phyloP scores from a whole-genome alignment of 805 yeast species.

The Lachancea waltii region DNA sequence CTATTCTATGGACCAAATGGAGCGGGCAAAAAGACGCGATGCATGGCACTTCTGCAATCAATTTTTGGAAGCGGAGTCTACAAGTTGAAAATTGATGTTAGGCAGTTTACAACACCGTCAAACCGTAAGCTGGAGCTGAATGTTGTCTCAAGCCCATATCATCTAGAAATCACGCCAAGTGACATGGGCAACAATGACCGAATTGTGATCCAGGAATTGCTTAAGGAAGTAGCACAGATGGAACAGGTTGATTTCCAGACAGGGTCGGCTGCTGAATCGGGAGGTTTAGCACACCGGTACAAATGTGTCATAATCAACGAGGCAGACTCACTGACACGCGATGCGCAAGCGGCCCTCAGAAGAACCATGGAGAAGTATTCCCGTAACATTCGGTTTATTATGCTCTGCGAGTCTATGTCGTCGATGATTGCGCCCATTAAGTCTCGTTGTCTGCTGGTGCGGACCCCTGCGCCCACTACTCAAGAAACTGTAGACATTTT shows the following conservation, averaged over 20 bases:
- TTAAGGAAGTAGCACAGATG: constrained; percentile 91
- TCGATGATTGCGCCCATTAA: constrained; percentile 90
- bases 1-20: constrained; percentile 94
- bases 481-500: constrained; percentile 56
- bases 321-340: constrained; percentile 83
- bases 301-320: constrained; percentile 84
- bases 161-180: constrained; percentile 91
- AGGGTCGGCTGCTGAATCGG: constrained; percentile 28
- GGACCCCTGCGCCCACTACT: constrained; percentile 74
- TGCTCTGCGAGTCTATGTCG: constrained; percentile 85
- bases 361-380: constrained; percentile 96
- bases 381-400: constrained; percentile 71
- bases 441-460: constrained; percentile 82
- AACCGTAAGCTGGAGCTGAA: constrained; percentile 82
- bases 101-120: constrained; percentile 68
- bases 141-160: constrained; percentile 86
- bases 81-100: constrained; percentile 82
- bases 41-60: constrained; percentile 68
- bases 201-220: constrained; percentile 85
- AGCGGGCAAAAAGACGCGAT: constrained; percentile 93
- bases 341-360: constrained; percentile 93
- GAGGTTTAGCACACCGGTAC: constrained; percentile 46
- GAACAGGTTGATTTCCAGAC: constrained; percentile 81
- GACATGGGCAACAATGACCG: constrained; percentile 96
- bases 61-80: constrained; percentile 80